Conservation (phyloP, 345 rosid genomes). For the Dovyalis caffra region DNA sequence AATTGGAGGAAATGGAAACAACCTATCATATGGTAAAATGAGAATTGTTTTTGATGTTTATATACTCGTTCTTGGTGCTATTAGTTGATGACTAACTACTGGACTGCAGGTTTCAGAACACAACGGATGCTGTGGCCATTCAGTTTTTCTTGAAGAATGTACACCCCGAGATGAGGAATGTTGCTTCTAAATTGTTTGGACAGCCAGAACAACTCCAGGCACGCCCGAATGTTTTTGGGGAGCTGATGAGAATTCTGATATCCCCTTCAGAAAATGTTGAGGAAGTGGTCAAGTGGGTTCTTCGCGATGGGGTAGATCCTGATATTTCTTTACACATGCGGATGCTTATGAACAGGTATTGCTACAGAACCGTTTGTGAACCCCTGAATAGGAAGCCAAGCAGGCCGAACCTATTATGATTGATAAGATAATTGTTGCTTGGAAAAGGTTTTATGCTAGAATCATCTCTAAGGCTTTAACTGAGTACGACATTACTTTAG, state of each 20-base stretch:
- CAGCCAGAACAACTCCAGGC: slow-evolving; percentile 47
- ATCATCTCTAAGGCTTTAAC: too few species aligned
- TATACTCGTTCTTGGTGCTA: slow-evolving; percentile 3
- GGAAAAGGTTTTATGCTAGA: too few species aligned
- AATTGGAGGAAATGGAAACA: slow-evolving; percentile 90
- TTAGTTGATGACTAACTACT: slow-evolving; percentile 9
- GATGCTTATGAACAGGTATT: slow-evolving; percentile 85
- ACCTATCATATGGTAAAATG: slow-evolving; percentile 80
- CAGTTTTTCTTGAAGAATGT: slow-evolving; percentile 93
- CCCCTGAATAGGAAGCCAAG: too few species aligned
- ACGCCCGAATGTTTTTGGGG: slow-evolving; percentile 87
- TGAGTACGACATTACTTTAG: too few species aligned
- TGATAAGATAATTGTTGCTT: too few species aligned
- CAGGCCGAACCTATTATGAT: too few species aligned
- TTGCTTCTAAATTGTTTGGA: slow-evolving; percentile 73
- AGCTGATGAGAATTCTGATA: slow-evolving; percentile 76
- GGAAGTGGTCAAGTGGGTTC: slow-evolving; percentile 78
- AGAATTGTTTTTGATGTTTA: not conserved
- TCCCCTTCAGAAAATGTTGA: slow-evolving; percentile 76
- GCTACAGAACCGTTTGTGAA: not conserved
- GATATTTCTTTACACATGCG: slow-evolving; percentile 89
- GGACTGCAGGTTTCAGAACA: slow-evolving; percentile 78
- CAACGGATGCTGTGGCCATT: slow-evolving; percentile 92
- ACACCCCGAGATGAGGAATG: slow-evolving; percentile 72
- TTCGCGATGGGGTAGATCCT: slow-evolving; percentile 61